Evolutionary conservation across 106 monocot genomes (phyloP).

Genomic region (Amphibolis antarctica): DNA sequence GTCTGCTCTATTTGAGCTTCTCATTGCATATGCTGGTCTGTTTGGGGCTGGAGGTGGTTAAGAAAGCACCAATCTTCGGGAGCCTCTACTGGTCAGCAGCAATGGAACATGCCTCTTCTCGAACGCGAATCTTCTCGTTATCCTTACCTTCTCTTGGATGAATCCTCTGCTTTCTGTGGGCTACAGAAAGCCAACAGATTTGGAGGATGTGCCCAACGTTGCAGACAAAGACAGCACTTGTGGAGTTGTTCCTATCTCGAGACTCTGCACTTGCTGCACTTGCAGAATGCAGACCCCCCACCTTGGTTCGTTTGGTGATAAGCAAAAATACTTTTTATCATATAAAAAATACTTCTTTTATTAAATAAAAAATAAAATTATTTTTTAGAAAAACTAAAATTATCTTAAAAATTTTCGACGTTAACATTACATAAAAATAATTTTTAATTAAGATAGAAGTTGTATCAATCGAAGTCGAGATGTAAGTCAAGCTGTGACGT

Average conservation of each 20-base stretch:
- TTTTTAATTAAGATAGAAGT: too few species aligned
- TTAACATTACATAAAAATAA: too few species aligned
- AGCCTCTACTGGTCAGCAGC: slow-evolving; percentile 60
- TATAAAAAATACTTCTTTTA: too few species aligned
- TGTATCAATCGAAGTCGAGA: too few species aligned
- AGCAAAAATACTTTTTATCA: too few species aligned
- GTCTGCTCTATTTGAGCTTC: slow-evolving; percentile 27
- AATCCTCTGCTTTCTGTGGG: slow-evolving; percentile 49
- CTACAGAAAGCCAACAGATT: slow-evolving; percentile 49
- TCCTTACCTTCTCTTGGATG: slow-evolving; percentile 85
- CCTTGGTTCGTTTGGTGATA: too few species aligned
- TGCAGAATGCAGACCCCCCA: too few species aligned
- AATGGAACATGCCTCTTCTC: slow-evolving; percentile 20
- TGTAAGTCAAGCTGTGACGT: too few species aligned
- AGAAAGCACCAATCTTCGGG: slow-evolving; percentile 12
- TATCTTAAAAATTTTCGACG: too few species aligned
- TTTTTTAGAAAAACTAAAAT: too few species aligned
- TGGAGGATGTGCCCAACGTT: slow-evolving; percentile 55
- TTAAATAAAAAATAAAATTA: too few species aligned
- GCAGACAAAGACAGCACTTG: slow-evolving; percentile 40
- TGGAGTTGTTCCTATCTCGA: slow-evolving; percentile 39
- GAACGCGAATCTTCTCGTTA: slow-evolving; percentile 40
- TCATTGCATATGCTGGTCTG: slow-evolving; percentile 30
- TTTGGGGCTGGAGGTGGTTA: slow-evolving; percentile 12
- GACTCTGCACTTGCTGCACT: too few species aligned